Evolutionary conservation across 2,329 filamentous ascomycete genomes (phyloP).

Genomic region (Knufia petricola): DNA sequence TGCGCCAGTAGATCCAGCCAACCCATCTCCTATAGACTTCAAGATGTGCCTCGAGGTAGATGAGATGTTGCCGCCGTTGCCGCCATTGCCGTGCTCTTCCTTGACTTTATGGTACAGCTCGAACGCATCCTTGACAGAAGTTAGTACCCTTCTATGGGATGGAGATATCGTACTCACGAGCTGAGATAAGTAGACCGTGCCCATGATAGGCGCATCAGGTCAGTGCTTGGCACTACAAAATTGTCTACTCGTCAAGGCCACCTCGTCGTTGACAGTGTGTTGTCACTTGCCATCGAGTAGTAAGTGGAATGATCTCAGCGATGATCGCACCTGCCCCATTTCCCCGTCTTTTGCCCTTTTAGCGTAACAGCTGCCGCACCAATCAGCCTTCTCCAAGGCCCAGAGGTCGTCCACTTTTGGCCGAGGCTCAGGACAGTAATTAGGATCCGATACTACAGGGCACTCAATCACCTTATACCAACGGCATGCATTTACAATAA

Average conservation of each 20-base stretch:
- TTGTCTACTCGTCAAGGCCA: no score
- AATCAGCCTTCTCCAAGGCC: not conserved
- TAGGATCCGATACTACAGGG: no score
- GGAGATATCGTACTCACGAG: not conserved
- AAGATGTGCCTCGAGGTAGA: constrained; percentile 41
- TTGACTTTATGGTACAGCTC: constrained; percentile 37
- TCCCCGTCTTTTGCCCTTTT: not conserved
- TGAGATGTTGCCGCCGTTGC: constrained; percentile 26
- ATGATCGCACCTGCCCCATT: not conserved
- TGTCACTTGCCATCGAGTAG: no score
- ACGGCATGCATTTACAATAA: no score
- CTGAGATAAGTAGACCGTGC: constrained; percentile 7
- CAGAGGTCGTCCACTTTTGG: not conserved
- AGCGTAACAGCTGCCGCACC: not conserved
- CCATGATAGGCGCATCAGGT: constrained; percentile 2
- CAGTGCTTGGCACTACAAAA: no score
- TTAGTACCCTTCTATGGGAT: not conserved
- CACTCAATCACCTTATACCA: no score
- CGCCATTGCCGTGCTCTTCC: constrained; percentile 26
- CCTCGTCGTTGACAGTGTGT: no score
- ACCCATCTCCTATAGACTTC: constrained; percentile 66
- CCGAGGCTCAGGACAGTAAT: not conserved
- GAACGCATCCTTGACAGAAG: constrained; percentile 30
- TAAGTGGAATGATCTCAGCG: no score
- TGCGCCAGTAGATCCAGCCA: constrained; percentile 68